Conservation (phyloP, 108 stramenopile species). For the Seminavis robusta region DNA sequence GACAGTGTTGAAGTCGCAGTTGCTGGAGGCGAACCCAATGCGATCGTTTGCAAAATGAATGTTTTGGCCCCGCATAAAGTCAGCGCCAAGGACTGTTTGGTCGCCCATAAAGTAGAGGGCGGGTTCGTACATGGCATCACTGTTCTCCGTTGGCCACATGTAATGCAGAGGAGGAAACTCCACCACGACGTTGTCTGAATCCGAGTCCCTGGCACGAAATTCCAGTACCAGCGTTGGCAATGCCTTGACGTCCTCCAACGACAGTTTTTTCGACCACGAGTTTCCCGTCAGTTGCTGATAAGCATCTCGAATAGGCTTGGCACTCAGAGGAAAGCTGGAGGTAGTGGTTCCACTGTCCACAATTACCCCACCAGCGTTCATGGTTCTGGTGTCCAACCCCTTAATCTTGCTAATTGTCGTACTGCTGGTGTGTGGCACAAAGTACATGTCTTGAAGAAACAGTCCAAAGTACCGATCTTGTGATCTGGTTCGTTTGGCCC, state of each 20-base stretch:
- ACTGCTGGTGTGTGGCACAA: not conserved
- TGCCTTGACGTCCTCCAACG: constrained; percentile 29
- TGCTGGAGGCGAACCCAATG: constrained; percentile 88
- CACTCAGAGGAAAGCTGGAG: constrained; percentile 64
- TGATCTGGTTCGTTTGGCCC: constrained; percentile 24
- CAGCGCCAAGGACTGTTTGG: constrained; percentile 72
- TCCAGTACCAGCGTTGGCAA: constrained; percentile 72
- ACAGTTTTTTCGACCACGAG: constrained; percentile 15
- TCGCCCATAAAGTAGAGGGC: constrained; percentile 54
- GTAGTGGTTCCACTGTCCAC: constrained; percentile 92
- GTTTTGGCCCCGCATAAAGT: constrained; percentile 79
- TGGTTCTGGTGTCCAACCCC: constrained; percentile 23
- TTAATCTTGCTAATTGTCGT: constrained; percentile 8
- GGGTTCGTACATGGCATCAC: constrained; percentile 29
- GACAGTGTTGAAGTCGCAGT: no score
- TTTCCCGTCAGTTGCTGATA: constrained; percentile 60
- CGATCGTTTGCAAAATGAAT: constrained; percentile 79
- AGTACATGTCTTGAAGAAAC: constrained; percentile 35
- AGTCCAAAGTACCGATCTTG: constrained; percentile 38
- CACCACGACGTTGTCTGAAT: constrained; percentile 43
- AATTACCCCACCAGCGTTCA: constrained; percentile 71
- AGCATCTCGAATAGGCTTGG: constrained; percentile 38
- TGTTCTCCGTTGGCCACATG: constrained; percentile 51
- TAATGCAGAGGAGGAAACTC: constrained; percentile 59
- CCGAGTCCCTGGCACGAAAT: constrained; percentile 38